These are phyloP conservation scores for Fermentozyma sake DNA, from an alignment of 1,139 yeast genomes.

Conservation along the genomic window DNA sequence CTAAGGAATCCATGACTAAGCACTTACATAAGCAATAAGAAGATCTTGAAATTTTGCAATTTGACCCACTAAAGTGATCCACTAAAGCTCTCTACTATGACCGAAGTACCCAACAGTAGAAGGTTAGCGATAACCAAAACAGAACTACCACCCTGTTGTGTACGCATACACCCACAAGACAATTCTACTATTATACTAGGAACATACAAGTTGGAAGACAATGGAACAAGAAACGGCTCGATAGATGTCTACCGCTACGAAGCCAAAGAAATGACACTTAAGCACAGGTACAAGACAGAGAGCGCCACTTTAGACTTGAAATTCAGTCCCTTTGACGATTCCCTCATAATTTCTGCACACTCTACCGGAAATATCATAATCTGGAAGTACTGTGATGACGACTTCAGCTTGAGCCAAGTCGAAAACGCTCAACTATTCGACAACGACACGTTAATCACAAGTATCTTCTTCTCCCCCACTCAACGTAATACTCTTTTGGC, in stretches of 20 bases:
- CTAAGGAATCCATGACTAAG: too few relatives aligned
- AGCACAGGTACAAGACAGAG: conserved; percentile 29
- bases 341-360: conserved; percentile 60
- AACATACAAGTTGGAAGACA: conserved; percentile 67
- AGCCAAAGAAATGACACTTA: conserved; percentile 12
- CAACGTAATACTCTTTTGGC: conserved; percentile 31
- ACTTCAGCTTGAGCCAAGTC: conserved; percentile 7
- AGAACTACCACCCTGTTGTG: conserved; percentile 77
- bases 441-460: conserved; percentile 52
- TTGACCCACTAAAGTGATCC: too few relatives aligned
- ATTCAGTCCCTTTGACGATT: conserved; percentile 49
- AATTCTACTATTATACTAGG: conserved; percentile 56
- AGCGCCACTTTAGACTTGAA: conserved; percentile 80
- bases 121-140: conserved; percentile 33
- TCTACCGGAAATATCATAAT: conserved; percentile 70
- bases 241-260: conserved; percentile 53
- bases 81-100: background rate
- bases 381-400: conserved; percentile 45
- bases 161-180: conserved; percentile 54
- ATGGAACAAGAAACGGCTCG: conserved; percentile 64
- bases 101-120: background rate
- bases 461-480: conserved; percentile 56
- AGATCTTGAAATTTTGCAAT: too few relatives aligned
- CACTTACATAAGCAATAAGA: too few relatives aligned
- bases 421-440: conserved; percentile 41